Base-by-base conservation (phyloP, 2,329 filamentous ascomycete species). In the Nemania bipapillata region DNA sequence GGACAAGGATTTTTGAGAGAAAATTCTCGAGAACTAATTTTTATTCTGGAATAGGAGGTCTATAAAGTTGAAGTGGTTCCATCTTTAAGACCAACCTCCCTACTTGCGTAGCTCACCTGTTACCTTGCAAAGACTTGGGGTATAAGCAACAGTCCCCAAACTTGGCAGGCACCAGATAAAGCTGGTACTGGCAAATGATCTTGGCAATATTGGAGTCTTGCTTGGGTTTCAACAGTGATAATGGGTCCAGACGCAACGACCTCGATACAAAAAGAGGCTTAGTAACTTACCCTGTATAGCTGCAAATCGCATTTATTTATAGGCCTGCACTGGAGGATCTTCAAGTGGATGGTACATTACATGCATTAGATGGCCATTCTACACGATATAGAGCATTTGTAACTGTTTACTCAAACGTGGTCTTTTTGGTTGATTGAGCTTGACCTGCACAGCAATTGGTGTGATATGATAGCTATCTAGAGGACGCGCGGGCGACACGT, bases 151-250 rank as follows among this genome's bases (percentile, higher is more conserved):
- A n/a, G 40, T n/a, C 40, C 15, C 15, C 37, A 40, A 12, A 12
- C 37, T 40, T 12, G 37, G 37, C 37, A 40, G 37, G 37, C 15
- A 40, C 15, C 40, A 45, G 40, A 45, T 45, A 45, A 45, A 40
- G 40, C 40, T n/a, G 40, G 40, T 45, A 45, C 40, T 17, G 40
- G 40, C 20, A 45, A n/a, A n/a, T 45, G 40, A 45, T 15, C 40
- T 45, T 45, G 40, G 40, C 40, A 45, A 45, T 45, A 45, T 45
- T 45, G 40, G 40, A 45, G 40, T 45, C 40, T 45, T n/a, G 40
- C 40, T 45, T 45, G 15, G 37, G 40, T 17, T 45, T 45, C 40
- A 7, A 45, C 37, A 40, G n/a, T 5, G 15, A 17, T n/a, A 3
- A 40, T 40, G 35, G 9, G 12, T 15, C 35, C 12, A 12, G 35